Conservation (phyloP, 306 rosid species). For the Pachyrhizus erosus region DNA sequence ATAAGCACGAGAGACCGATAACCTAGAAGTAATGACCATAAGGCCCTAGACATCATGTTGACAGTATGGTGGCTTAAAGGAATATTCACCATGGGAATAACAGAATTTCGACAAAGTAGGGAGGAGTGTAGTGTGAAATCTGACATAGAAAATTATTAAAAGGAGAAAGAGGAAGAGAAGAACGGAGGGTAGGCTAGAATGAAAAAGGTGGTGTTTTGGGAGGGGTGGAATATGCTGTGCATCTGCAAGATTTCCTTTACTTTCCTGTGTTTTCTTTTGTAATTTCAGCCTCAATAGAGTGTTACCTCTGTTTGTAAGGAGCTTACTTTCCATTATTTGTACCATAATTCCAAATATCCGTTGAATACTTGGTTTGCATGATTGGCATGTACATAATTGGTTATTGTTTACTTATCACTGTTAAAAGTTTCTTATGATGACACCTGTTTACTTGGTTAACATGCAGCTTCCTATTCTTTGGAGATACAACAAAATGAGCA, state of each 20-base stretch:
- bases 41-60: neutral
- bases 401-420: neutral
- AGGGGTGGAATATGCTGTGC: neutral
- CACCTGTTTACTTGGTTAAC: constrained; percentile 41
- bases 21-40: neutral
- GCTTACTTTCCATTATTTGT: neutral
- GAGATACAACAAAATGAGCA: constrained; percentile 90
- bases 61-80: neutral
- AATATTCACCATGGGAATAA: neutral
- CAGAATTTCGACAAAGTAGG: neutral
- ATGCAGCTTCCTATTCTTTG: constrained; percentile 85
- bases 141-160: neutral
- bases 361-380: constrained; percentile 31
- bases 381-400: constrained; percentile 7
- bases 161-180: neutral
- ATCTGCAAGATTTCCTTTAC: neutral
- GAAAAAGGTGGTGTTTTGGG: neutral
- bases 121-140: neutral
- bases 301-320: neutral
- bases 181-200: neutral
- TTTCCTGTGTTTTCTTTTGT: neutral
- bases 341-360: neutral
- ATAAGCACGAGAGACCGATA: neutral
- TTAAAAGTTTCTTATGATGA: constrained; percentile 25
- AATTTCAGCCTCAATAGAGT: neutral